Evolutionary conservation across 1,284 basidiomycete species (phyloP).

Genomic region (Coniferiporia weirii): DNA sequence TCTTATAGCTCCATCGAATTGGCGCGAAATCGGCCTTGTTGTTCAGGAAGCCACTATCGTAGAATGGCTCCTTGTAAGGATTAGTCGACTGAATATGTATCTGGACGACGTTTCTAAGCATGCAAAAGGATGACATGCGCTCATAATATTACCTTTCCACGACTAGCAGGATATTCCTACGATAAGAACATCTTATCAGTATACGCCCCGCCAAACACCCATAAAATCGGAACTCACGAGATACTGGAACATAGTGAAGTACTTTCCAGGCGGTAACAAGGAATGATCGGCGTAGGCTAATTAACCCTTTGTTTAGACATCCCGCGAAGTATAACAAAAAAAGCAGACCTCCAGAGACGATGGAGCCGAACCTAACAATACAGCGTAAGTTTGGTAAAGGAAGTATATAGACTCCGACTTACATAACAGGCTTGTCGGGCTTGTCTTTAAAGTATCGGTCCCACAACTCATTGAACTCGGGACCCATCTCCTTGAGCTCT

Average conservation of each 20-base stretch:
- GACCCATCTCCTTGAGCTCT: constrained; percentile 70
- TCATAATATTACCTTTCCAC: constrained; percentile 44
- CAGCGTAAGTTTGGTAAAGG: not conserved
- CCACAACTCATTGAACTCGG: constrained; percentile 67
- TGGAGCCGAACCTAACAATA: constrained; percentile 50
- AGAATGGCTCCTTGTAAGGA: constrained; percentile 59
- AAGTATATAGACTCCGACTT: constrained; percentile 16
- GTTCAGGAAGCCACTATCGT: constrained; percentile 73
- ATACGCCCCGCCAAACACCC: not conserved
- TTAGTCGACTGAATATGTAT: constrained; percentile 58
- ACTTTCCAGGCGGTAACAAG: constrained; percentile 64
- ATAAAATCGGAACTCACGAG: constrained; percentile 33
- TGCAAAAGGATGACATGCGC: constrained; percentile 2
- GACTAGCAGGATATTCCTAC: constrained; percentile 60
- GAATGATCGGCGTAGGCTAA: constrained; percentile 64
- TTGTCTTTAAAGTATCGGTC: constrained; percentile 69
- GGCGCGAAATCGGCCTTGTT: constrained; percentile 72
- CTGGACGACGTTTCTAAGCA: constrained; percentile 27
- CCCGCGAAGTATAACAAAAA: not conserved
- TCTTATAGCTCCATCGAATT: constrained; percentile 72
- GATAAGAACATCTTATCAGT: not conserved
- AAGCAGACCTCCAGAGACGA: constrained; percentile 48
- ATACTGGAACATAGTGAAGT: constrained; percentile 74
- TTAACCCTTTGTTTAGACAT: not conserved
- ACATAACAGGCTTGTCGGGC: constrained; percentile 73